Evolutionary conservation across 2,329 filamentous ascomycete genomes (phyloP), one percentile per base, ranked within the genome.

Genomic region (Calonectria multiphialidica): DNA sequence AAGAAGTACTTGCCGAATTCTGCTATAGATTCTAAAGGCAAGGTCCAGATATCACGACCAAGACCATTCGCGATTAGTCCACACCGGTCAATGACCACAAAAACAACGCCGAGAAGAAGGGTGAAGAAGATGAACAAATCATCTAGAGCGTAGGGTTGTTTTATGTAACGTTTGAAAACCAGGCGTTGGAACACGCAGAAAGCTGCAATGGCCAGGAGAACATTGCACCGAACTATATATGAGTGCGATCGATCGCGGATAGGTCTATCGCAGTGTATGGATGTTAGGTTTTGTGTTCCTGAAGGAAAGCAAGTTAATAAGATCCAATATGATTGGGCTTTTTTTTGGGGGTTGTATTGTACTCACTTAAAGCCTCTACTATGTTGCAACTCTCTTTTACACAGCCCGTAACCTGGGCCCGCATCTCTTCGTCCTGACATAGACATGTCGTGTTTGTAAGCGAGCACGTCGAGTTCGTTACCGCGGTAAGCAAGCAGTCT

Each of bases 1-100:
- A 78, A 83, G 64, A 84, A 83, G 57, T 66, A 82, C 2, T 74
- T 68, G 8, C 71, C 78, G 21, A 82, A 83, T 1, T 68, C 44
- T 5, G 72, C 71, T n/a, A 80, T 71, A 16, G 75, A 44, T 16
- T 69, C 30, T 12, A 68, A 63, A 18, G 57, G 67, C 0, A 84
- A 64, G 3, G 82, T 83, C 82, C 82, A 84, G 28, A 84, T 76
- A 25, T 84, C 82, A 9, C 71, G 74, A 2, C 82, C 82, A n/a
- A 83, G 69, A 13, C 82, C 82, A 40, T 80, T 76, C 1, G 76
- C 72, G 0, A 75, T 71, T 0, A 81, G 72, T 3, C 76, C 76
- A 16, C 73, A 69, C 16, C 77, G 61, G 59, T 76, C 78, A 63
- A 82, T 73, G 21, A 77, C 72, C 0, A 74, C 75, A 28, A 74